These are phyloP conservation scores for Spergularia bocconei DNA, from an alignment of 148 eudicot species.

Conservation along the genomic window DNA sequence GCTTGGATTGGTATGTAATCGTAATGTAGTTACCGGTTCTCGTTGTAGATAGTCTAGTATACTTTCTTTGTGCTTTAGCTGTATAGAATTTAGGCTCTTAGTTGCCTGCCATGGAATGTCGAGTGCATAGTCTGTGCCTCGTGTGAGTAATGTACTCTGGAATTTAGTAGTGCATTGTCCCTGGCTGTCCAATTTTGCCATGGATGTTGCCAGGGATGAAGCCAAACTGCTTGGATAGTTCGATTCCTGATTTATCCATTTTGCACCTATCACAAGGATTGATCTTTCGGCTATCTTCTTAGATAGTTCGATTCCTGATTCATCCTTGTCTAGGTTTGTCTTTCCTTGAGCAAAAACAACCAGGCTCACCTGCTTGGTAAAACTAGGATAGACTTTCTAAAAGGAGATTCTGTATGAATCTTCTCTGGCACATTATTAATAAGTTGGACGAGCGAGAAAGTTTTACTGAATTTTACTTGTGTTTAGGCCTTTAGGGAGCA, in stretches of 20 bases:
- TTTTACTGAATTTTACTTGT: no score
- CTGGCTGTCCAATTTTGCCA: neutral
- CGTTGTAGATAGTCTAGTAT: neutral
- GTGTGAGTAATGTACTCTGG: neutral
- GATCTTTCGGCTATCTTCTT: neutral
- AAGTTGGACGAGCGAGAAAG: no score
- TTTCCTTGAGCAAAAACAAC: neutral
- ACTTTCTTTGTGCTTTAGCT: neutral
- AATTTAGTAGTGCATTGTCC: neutral
- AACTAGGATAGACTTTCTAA: no score
- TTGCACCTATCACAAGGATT: neutral
- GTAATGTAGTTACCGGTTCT: neutral
- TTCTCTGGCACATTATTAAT: neutral
- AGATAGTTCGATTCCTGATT: neutral
- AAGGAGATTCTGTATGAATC: neutral
- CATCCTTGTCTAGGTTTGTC: neutral
- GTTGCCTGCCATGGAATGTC: neutral
- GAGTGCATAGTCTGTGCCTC: neutral
- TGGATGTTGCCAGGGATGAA: conserved; percentile 2
- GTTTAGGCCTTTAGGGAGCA: no score
- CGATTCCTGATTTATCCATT: neutral
- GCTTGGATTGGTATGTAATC: neutral
- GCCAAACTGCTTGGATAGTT: neutral
- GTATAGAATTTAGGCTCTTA: neutral
- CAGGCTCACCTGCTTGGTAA: neutral